Conservation (phyloP, 1,284 basidiomycete genomes). For the Ceratobasidium sp. region DNA sequence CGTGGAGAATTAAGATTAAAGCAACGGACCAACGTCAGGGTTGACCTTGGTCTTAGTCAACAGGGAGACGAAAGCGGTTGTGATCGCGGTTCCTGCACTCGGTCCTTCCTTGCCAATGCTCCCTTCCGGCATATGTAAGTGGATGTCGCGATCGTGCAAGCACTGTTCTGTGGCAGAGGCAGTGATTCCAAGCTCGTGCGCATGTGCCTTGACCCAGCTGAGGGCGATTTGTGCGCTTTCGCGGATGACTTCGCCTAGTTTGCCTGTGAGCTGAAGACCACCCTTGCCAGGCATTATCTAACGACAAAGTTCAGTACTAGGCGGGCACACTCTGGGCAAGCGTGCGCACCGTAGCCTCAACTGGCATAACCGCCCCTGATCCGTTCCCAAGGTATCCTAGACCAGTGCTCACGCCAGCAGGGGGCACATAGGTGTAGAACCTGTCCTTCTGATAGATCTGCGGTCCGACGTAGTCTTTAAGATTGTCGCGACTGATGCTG, state of each 20-base stretch:
- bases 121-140: slow-evolving; percentile 97
- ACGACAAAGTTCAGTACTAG: slow-evolving; percentile 32
- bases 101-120: slow-evolving; percentile 98
- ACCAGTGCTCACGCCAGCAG: slow-evolving; percentile 93
- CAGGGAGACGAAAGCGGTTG: slow-evolving; percentile 90
- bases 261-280: slow-evolving; percentile 89
- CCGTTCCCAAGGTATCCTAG: slow-evolving; percentile 97
- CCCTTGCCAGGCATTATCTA: slow-evolving; percentile 95
- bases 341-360: slow-evolving; percentile 84
- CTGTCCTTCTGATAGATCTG: slow-evolving; percentile 96
- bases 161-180: slow-evolving; percentile 75
- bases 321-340: background rate
- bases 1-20: background rate
- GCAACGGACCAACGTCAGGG: slow-evolving; percentile 81
- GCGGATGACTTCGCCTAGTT: slow-evolving; percentile 96
- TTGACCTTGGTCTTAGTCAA: slow-evolving; percentile 85
- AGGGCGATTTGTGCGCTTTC: slow-evolving; percentile 95
- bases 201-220: slow-evolving; percentile 93
- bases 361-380: slow-evolving; percentile 95
- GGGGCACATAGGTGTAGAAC: slow-evolving; percentile 83
- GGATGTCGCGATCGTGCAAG: slow-evolving; percentile 85
- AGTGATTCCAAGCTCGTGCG: slow-evolving; percentile 88
- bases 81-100: slow-evolving; percentile 92
- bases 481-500: slow-evolving; percentile 82
- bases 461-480: slow-evolving; percentile 97